Evolutionary conservation across 805 yeast genomes (phyloP).

Genomic region (Monosporozyma yasuniensis): DNA sequence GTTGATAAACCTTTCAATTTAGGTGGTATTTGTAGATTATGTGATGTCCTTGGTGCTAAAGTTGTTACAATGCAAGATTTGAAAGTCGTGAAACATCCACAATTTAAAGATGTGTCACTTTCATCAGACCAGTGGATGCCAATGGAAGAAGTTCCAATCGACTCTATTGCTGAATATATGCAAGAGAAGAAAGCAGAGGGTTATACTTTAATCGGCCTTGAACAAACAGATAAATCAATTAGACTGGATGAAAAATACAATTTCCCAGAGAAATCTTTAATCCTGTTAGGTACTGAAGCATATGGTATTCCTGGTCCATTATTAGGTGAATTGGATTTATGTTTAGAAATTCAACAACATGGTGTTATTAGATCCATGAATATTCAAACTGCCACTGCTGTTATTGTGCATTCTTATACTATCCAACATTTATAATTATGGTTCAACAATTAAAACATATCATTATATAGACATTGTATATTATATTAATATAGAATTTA

Average conservation of each 20-base stretch:
- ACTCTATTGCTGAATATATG: constrained; percentile 48
- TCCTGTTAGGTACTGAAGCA: constrained; percentile 76
- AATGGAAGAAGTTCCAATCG: constrained; percentile 60
- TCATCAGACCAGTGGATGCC: constrained; percentile 98
- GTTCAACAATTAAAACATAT: background rate
- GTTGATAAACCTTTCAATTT: constrained; percentile 90
- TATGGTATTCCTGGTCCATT: constrained; percentile 88
- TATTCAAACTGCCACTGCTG: constrained; percentile 94
- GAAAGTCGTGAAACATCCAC: constrained; percentile 50
- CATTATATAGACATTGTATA: background rate
- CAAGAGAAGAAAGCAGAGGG: constrained; percentile 60
- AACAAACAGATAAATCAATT: constrained; percentile 86
- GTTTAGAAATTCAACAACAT: constrained; percentile 84
- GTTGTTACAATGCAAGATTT: constrained; percentile 67
- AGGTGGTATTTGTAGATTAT: constrained; percentile 88
- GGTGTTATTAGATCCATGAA: constrained; percentile 95
- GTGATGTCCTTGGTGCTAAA: constrained; percentile 89
- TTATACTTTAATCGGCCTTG: constrained; percentile 79
- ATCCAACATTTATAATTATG: constrained; percentile 25
- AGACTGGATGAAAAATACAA: constrained; percentile 51
- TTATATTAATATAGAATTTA: background rate
- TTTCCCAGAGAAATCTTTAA: constrained; percentile 73
- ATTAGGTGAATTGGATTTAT: constrained; percentile 70
- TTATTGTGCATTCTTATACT: constrained; percentile 84
- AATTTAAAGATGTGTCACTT: constrained; percentile 81